Evolutionary conservation across 164 flowering plant genomes (phyloP).

Genomic region (Vitis amurensis): DNA sequence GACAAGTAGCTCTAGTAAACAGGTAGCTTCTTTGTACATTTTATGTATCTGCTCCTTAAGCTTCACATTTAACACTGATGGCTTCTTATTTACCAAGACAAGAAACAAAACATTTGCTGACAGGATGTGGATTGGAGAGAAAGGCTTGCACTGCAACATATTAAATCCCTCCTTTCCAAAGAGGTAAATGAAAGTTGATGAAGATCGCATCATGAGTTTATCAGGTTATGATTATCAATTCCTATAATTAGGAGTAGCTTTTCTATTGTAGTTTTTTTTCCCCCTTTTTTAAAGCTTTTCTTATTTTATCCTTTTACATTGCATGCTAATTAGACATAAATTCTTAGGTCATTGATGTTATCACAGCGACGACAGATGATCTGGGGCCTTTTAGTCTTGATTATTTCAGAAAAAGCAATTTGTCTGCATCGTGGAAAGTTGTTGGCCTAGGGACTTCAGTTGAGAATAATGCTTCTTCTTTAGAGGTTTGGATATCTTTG

Average conservation of each 20-base stretch:
- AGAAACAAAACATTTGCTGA: neutral
- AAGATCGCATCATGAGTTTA: neutral
- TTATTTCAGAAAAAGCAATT: conserved; percentile 46
- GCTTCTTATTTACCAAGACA: conserved; percentile 1
- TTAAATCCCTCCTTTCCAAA: conserved; percentile 65
- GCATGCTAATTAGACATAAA: neutral
- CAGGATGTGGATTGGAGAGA: conserved; percentile 81
- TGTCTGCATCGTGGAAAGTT: conserved; percentile 83
- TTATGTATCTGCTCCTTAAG: conserved; percentile 3
- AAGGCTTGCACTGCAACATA: conserved; percentile 58
- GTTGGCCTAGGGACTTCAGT: conserved; percentile 41
- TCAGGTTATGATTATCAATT: neutral
- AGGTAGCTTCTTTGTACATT: conserved; percentile 37
- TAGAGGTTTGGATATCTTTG: conserved; percentile 40
- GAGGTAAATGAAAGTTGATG: conserved; percentile 52
- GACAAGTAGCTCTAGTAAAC: conserved; percentile 26
- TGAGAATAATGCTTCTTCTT: conserved; percentile 26
- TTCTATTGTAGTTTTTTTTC: neutral
- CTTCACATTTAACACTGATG: neutral
- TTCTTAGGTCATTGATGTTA: conserved; percentile 66
- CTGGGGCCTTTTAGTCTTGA: conserved; percentile 83
- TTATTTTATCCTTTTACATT: no score
- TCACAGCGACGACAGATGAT: conserved; percentile 60
- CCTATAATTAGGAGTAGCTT: neutral
- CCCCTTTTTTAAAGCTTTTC: no score